A percentile compares a stretch with the other conserved stretches of the same genome.
Evolutionary conservation across 1,139 yeast species (phyloP).

Genomic region (Nakaseomyces uthaithaninus): DNA sequence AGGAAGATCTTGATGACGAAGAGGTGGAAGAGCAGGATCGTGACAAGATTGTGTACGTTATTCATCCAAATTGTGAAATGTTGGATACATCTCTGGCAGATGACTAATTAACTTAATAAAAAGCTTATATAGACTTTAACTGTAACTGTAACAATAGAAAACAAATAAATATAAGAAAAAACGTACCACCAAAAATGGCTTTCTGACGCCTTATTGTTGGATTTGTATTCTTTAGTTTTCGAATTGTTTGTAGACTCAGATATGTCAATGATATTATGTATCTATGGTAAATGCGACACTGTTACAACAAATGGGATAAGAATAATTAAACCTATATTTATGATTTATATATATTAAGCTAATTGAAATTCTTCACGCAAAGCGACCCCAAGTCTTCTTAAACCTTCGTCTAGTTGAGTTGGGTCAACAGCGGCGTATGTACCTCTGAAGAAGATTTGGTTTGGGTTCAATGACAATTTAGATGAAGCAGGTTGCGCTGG

Average conservation of each 20-base stretch:
- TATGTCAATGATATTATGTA: no score
- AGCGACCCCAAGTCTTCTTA: slow-evolving; percentile 51
- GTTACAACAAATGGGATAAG: no score
- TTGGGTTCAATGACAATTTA: slow-evolving; percentile 34
- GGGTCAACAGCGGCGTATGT: slow-evolving; percentile 64
- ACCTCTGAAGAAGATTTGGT: slow-evolving; percentile 52
- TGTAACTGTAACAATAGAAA: slow-evolving; percentile 2
- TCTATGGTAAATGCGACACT: no score
- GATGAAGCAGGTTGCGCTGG: slow-evolving; percentile 48
- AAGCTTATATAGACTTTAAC: not conserved
- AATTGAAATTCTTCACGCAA: slow-evolving; percentile 37
- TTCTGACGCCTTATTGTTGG: not conserved
- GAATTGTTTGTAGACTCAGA: no score
- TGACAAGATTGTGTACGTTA: slow-evolving; percentile 47
- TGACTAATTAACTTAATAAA: not conserved
- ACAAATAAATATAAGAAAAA: slow-evolving; percentile 1
- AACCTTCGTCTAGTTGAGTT: slow-evolving; percentile 44
- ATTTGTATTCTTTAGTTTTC: not conserved
- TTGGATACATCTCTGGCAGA: slow-evolving; percentile 37
- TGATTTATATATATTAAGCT: slow-evolving; percentile 7
- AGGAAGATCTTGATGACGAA: slow-evolving; percentile 34
- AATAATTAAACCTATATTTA: not conserved
- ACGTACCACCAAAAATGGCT: no score
- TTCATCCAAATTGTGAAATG: slow-evolving; percentile 86
- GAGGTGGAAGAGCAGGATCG: slow-evolving; percentile 24